Evolutionary conservation across 495 filamentous ascomycete genomes (phyloP).

Genomic region (Corynascus novoguineensis): DNA sequence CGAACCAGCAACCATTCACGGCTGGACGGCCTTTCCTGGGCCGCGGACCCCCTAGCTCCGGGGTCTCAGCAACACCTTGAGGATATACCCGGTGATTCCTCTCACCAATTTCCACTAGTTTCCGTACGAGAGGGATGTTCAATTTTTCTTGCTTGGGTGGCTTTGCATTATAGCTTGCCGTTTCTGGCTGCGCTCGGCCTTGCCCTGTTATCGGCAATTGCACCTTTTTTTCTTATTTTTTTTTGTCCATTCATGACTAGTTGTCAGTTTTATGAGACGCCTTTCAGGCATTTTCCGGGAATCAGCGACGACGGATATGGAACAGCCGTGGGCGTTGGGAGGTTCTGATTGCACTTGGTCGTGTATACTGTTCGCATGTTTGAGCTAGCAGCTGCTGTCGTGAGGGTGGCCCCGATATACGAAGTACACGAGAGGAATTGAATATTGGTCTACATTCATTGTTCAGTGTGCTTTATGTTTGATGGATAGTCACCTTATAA

Average conservation of each 20-base stretch:
- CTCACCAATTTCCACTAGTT: constrained; percentile 4
- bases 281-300: not conserved
- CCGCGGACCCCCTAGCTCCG: too few relatives aligned
- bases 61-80: constrained; percentile 2
- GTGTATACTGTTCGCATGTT: not conserved
- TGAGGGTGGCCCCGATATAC: not conserved
- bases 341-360: not conserved
- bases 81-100: constrained; percentile 19
- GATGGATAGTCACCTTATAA: not conserved
- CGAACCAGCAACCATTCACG: too few relatives aligned
- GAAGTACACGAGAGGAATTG: not conserved
- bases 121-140: not conserved
- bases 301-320: not conserved
- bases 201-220: not conserved
- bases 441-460: too few relatives aligned
- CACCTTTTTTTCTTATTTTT: not conserved
- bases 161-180: not conserved
- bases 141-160: not conserved
- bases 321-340: not conserved
- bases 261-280: not conserved
- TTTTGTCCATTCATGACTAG: too few relatives aligned
- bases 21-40: too few relatives aligned
- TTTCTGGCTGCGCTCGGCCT: not conserved
- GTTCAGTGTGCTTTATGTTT: too few relatives aligned
- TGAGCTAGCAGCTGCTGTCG: not conserved